A percentile compares a stretch with the other conserved stretches of the same genome.
phyloP scores from a whole-genome alignment of 345 rosid species.

The Syzygium grande region DNA sequence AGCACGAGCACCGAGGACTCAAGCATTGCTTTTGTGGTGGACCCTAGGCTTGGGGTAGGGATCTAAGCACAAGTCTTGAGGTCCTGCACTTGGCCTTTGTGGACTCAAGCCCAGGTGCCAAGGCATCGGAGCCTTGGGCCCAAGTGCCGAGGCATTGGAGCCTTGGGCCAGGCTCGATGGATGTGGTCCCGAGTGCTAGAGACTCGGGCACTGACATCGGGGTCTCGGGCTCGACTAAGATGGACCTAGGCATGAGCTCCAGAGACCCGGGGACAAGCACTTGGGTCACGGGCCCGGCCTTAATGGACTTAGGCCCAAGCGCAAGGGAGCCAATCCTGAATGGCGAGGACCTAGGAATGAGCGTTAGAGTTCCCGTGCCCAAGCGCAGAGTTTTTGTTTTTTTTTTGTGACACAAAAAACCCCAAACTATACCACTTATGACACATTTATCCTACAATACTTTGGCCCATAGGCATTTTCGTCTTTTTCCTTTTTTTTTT shows the following conservation, averaged over 20 bases:
- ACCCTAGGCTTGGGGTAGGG: neutral
- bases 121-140: neutral
- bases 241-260: neutral
- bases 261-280: neutral
- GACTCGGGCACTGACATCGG: neutral
- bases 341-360: neutral
- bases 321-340: neutral
- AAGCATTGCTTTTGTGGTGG: neutral
- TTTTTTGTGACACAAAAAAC: too few relatives aligned
- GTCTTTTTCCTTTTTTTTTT: too few relatives aligned
- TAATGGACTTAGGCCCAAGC: neutral
- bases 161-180: neutral
- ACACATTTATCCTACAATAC: too few relatives aligned
- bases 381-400: too few relatives aligned
- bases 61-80: neutral
- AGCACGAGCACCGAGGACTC: fast-evolving
- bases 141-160: neutral
- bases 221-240: neutral
- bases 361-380: too few relatives aligned
- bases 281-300: neutral
- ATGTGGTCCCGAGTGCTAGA: neutral
- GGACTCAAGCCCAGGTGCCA: neutral
- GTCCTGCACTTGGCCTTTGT: neutral
- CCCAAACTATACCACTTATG: too few relatives aligned
- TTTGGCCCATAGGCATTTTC: too few relatives aligned